Base-by-base conservation (phyloP, 768 basidiomycete species). In the Tricholoma bakamatsutake region DNA sequence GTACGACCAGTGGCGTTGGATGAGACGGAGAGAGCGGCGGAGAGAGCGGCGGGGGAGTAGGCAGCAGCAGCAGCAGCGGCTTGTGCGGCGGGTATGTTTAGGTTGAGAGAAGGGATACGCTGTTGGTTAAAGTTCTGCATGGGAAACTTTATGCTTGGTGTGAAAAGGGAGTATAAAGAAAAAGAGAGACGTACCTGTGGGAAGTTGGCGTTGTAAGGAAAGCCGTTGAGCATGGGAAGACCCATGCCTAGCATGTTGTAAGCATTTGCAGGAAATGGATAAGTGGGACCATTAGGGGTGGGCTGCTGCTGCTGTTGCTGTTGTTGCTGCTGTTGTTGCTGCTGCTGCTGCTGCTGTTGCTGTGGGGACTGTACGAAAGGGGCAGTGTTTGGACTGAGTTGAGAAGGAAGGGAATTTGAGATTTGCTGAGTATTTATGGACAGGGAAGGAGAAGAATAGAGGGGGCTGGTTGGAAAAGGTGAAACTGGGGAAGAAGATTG, bases 211-310 rank as follows among this genome's bases (percentile, higher is more conserved):
- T 76, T 76, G 73, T 90, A 90, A 2, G 85, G 82, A 71, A 90
- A 90, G 28, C 79, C 82, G 39, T 80, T 80, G 59, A 89, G 74
- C 77, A 90, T 84, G 54, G 87, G 87, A 62, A 90, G 76, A 50
- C 87, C 87, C 87, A 91, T 90, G 21, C 85, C 85, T 33, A 88
- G 77, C 84, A 91, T 88, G 58, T 45, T 85, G 69, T 90, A 89
- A 6, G 81, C 46, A 30, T 48, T 48, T 28, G 5, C 84, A 58
- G 77, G 80, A 62, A 88, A 87, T 55, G 73, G 76, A 61, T 87
- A 88, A 15, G 75, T 71, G 55, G 67, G 74, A 24, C 71, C 78
- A 60, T 82, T 85, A 34, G 70, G 68, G 51, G 76, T 78, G 9
- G 68, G 69, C 6, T 47, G 46, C 1, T 47, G 46, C 5, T 47